These are phyloP conservation scores for Hypocrella siamensis DNA, from an alignment of 2,329 filamentous ascomycete species.

Conservation along the genomic window DNA sequence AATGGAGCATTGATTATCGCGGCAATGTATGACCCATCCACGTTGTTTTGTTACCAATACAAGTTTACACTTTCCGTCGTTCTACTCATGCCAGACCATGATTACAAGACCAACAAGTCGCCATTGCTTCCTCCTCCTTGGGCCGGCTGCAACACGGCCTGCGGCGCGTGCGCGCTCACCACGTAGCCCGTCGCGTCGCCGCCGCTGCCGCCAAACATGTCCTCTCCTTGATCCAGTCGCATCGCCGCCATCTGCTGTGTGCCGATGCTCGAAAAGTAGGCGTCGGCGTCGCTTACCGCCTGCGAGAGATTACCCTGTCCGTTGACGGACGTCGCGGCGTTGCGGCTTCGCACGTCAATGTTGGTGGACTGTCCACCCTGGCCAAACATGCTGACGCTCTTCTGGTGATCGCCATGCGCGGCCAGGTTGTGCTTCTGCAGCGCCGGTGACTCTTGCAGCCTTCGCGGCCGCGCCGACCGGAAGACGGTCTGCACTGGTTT, in stretches of 20 bases:
- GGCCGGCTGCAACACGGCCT: conserved; percentile 58
- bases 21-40: too few species aligned
- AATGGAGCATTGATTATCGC: too few species aligned
- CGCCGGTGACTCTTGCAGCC: conserved; percentile 68
- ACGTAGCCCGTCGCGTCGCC: conserved; percentile 44
- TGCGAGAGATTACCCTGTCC: conserved; percentile 40
- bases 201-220: conserved; percentile 42
- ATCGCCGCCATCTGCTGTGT: conserved; percentile 59
- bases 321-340: conserved; percentile 10
- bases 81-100: conserved; percentile 7
- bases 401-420: conserved; percentile 35
- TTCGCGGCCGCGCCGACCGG: conserved; percentile 67
- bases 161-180: conserved; percentile 67
- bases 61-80: too few species aligned
- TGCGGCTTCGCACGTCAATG: conserved; percentile 26
- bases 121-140: conserved; percentile 50
- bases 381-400: conserved; percentile 44
- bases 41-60: too few species aligned
- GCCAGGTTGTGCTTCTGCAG: conserved; percentile 58
- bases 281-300: conserved; percentile 72
- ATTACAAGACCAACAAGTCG: conserved; percentile 51
- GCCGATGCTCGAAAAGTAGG: conserved; percentile 73
- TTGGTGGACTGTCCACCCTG: conserved; percentile 34
- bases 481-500: conserved; percentile 98
- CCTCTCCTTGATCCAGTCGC: conserved; percentile 48